phyloP scores from a whole-genome alignment of 371 early-diverging fungal species.

The Mortierella sp. region DNA sequence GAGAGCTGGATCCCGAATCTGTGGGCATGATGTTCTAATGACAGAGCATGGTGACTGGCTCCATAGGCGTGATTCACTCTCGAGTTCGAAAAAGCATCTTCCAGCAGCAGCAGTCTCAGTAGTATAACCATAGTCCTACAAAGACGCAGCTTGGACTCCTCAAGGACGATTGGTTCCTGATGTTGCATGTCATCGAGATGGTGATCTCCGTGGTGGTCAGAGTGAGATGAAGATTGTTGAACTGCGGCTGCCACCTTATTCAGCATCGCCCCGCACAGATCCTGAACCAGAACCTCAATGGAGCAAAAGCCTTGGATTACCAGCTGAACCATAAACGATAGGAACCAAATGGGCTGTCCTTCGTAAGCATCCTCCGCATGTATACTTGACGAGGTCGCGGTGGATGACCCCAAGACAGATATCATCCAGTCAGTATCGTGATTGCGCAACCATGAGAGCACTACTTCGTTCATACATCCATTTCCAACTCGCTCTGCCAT shows the following conservation, averaged over 20 bases:
- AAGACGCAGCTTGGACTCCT: constrained; percentile 55
- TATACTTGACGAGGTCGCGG: not conserved
- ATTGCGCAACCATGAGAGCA: constrained; percentile 29
- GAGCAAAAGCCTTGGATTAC: constrained; percentile 61
- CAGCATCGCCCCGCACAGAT: constrained; percentile 62
- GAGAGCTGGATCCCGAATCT: constrained; percentile 34
- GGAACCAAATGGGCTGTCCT: constrained; percentile 60
- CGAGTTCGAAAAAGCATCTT: constrained; percentile 46
- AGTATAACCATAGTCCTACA: constrained; percentile 65
- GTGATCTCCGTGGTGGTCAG: constrained; percentile 11
- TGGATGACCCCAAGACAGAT: constrained; percentile 12
- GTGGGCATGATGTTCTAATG: constrained; percentile 19
- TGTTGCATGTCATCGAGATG: constrained; percentile 28
- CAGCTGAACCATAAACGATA: constrained; percentile 63
- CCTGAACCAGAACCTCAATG: constrained; percentile 58
- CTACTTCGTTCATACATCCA: constrained; percentile 41
- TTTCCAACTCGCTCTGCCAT: constrained; percentile 42
- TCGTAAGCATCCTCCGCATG: not conserved
- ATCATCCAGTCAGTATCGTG: constrained; percentile 46
- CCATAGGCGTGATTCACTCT: constrained; percentile 31
- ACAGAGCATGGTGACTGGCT: constrained; percentile 26
- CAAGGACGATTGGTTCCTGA: constrained; percentile 33
- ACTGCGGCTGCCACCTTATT: constrained; percentile 55
- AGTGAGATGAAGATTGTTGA: constrained; percentile 5
- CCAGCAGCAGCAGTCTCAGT: constrained; percentile 64